These are phyloP conservation scores for Fusarium aywerte DNA, from an alignment of 2,329 filamentous ascomycete genomes.

Conservation along the genomic window DNA sequence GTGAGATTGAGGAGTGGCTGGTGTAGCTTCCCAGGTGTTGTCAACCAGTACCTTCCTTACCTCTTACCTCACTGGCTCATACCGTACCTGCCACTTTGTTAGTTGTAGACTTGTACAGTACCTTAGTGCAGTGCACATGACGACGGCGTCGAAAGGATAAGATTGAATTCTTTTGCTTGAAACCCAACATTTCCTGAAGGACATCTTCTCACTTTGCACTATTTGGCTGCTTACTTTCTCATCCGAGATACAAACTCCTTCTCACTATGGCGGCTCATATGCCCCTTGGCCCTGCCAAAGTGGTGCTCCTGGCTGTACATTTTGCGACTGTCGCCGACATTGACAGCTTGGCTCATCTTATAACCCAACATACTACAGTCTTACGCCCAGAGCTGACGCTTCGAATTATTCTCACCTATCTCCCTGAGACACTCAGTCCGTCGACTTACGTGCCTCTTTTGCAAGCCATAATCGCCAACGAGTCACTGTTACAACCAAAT, in stretches of 20 bases:
- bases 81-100: constrained; percentile 31
- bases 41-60: not conserved
- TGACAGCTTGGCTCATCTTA: constrained; percentile 68
- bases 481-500: constrained; percentile 55
- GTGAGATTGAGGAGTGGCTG: not conserved
- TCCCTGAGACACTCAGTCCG: constrained; percentile 77
- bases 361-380: constrained; percentile 64
- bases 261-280: constrained; percentile 41
- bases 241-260: too few relatives aligned
- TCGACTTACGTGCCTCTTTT: constrained; percentile 71
- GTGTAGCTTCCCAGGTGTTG: not conserved
- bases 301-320: constrained; percentile 77
- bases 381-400: constrained; percentile 73
- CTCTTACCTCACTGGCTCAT: not conserved
- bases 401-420: constrained; percentile 78
- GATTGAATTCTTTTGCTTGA: not conserved
- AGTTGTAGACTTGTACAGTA: constrained; percentile 12
- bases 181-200: not conserved
- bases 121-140: constrained; percentile 12
- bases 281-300: constrained; percentile 71
- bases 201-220: not conserved
- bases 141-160: constrained; percentile 2
- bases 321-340: constrained; percentile 74
- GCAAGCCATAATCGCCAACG: constrained; percentile 63
- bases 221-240: not conserved